phyloP scores from a whole-genome alignment of 2,329 filamentous ascomycete species.

The Calonectria crousiana region DNA sequence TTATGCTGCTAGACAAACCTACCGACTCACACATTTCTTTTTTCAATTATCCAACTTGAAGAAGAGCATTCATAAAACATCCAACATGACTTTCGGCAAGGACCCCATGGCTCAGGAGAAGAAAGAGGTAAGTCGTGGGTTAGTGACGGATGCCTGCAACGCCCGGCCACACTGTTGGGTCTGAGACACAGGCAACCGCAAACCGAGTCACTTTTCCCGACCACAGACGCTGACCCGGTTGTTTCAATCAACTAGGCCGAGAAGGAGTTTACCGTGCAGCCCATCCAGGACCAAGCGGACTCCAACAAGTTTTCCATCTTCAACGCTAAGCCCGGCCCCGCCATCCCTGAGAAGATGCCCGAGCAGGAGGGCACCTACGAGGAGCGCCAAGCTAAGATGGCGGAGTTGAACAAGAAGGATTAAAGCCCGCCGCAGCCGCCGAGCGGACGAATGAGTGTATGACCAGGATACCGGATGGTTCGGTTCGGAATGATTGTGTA shows the following conservation, averaged over 20 bases:
- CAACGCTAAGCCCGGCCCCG: slow-evolving; percentile 70
- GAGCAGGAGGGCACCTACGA: slow-evolving; percentile 73
- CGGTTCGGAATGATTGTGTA: slow-evolving; percentile 27
- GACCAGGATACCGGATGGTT: slow-evolving; percentile 32
- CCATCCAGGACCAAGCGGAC: slow-evolving; percentile 57
- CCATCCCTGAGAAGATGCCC: slow-evolving; percentile 65
- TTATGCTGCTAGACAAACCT: slow-evolving; percentile 15
- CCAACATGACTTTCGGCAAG: slow-evolving; percentile 38
- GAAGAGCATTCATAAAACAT: slow-evolving; percentile 3
- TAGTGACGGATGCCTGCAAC: not conserved
- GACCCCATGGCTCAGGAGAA: slow-evolving; percentile 44
- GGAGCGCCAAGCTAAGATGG: slow-evolving; percentile 73
- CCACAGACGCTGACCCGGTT: slow-evolving; percentile 21
- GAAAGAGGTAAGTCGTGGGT: slow-evolving; percentile 43
- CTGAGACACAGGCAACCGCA: slow-evolving; percentile 7
- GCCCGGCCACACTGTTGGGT: not conserved
- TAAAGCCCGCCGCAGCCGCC: slow-evolving; percentile 29
- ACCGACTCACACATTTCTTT: not conserved
- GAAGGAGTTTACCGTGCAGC: slow-evolving; percentile 60
- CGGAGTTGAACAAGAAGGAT: slow-evolving; percentile 72
- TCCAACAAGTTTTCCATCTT: slow-evolving; percentile 62
- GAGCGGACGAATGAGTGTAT: slow-evolving; percentile 33
- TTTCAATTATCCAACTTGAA: not conserved
- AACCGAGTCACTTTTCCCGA: not conserved
- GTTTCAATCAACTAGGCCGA: slow-evolving; percentile 47